Evolutionary conservation across 2,329 filamentous ascomycete genomes (phyloP).

Genomic region (Cryoendolithus antarcticus): DNA sequence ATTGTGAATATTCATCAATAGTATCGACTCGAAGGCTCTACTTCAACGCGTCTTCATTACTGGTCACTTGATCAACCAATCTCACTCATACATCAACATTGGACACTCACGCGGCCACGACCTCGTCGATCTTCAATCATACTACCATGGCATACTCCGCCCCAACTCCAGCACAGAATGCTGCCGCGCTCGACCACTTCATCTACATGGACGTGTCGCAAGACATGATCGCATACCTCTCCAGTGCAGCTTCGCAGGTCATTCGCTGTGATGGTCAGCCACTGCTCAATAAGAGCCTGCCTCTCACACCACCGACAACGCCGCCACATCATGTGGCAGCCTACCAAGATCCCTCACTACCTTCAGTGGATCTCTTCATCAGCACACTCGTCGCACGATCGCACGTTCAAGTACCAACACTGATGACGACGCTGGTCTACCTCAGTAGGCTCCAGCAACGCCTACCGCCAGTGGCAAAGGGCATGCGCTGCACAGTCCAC

Average conservation of each 20-base stretch:
- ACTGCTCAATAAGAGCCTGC: constrained; percentile 33
- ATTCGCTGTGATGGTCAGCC: constrained; percentile 51
- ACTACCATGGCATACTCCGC: constrained; percentile 27
- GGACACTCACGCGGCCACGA: too few relatives aligned
- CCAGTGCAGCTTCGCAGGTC: constrained; percentile 60
- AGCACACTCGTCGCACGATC: constrained; percentile 79
- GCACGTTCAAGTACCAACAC: constrained; percentile 90
- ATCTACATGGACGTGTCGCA: constrained; percentile 60
- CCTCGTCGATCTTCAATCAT: constrained; percentile 19
- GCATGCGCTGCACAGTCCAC: constrained; percentile 91
- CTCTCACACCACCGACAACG: constrained; percentile 48
- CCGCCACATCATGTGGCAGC: constrained; percentile 40
- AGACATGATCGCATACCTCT: constrained; percentile 68
- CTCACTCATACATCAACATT: too few relatives aligned
- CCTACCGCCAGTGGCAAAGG: constrained; percentile 87
- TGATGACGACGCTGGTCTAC: constrained; percentile 96
- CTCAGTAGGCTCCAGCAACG: constrained; percentile 70
- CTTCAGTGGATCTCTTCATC: constrained; percentile 83
- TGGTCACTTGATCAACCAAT: too few relatives aligned
- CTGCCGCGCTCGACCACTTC: constrained; percentile 66
- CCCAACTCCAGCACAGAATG: constrained; percentile 43
- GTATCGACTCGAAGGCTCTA: constrained; percentile 2
- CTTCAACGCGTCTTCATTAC: not conserved
- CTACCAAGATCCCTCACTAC: constrained; percentile 46
- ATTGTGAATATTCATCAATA: constrained; percentile 8